A percentile compares a stretch with the other conserved stretches of the same genome.
phyloP scores from a whole-genome alignment of 2,329 filamentous ascomycete species.

The Pseudogymnoascus sp. region DNA sequence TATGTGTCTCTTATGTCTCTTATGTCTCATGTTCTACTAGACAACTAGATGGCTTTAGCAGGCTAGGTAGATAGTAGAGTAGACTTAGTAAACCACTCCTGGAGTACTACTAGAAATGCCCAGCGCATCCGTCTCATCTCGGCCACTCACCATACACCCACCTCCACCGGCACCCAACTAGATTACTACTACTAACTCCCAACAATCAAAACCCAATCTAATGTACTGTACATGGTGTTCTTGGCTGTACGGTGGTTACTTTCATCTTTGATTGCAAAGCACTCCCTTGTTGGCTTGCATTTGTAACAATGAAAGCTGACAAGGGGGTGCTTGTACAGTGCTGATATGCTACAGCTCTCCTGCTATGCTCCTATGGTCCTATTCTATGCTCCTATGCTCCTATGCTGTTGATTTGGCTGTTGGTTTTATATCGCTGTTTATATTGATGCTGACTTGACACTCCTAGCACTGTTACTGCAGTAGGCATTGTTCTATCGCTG shows the following conservation, averaged over 20 bases:
- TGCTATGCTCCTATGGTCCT: not conserved
- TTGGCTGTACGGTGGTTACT: not conserved
- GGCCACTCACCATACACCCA: not conserved
- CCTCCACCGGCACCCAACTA: not conserved
- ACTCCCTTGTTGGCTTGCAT: not conserved
- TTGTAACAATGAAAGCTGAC: not conserved
- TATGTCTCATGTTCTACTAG: not conserved
- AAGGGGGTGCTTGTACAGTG: not conserved
- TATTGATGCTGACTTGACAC: not conserved
- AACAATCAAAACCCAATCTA: not conserved
- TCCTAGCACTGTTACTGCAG: not conserved
- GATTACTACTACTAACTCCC: not conserved
- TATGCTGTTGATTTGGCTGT: not conserved
- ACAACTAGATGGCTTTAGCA: no score
- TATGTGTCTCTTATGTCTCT: not conserved
- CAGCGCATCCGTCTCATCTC: not conserved
- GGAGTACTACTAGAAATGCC: not conserved
- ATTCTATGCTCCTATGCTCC: not conserved
- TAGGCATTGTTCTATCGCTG: not conserved
- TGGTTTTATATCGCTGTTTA: not conserved
- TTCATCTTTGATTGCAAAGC: conserved; percentile 3
- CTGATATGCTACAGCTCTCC: not conserved
- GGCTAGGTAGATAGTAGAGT: not conserved
- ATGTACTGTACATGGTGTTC: not conserved
- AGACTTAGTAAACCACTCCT: not conserved